Evolutionary conservation across 768 basidiomycete genomes (phyloP).

Genomic region (Rhodosporidiobolus odoratus): DNA sequence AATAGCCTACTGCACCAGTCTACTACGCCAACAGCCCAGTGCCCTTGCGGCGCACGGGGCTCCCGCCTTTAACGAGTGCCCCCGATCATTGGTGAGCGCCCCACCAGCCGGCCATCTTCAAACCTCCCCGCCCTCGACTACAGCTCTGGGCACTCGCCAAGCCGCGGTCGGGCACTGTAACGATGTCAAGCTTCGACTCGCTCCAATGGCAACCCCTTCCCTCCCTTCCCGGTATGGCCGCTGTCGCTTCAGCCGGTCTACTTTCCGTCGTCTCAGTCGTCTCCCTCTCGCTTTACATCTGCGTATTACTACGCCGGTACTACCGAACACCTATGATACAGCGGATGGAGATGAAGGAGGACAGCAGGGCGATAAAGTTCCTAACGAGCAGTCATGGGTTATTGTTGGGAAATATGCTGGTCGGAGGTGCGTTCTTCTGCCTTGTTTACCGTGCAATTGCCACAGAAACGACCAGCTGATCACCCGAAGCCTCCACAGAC

Average conservation of each 20-base stretch:
- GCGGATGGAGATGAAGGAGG: neutral
- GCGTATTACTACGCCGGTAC: neutral
- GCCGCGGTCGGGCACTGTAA: too few species aligned
- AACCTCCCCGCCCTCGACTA: too few species aligned
- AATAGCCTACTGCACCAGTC: too few species aligned
- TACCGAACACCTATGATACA: neutral
- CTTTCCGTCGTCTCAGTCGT: neutral
- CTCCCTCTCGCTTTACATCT: neutral
- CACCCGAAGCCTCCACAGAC: neutral
- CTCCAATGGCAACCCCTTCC: too few species aligned
- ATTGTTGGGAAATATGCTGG: neutral
- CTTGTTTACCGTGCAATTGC: too few species aligned
- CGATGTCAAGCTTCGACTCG: too few species aligned
- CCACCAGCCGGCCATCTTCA: too few species aligned
- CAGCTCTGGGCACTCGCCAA: too few species aligned
- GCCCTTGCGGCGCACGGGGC: too few species aligned
- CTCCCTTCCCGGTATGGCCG: neutral
- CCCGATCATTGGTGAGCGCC: too few species aligned
- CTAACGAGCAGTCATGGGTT: conserved; percentile 9
- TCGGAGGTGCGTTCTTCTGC: conserved; percentile 5
- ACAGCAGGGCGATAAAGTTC: conserved; percentile 24
- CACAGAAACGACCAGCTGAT: neutral
- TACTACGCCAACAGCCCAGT: too few species aligned
- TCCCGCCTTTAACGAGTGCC: too few species aligned
- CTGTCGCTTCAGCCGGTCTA: neutral